A percentile compares a stretch with the other conserved stretches of the same genome.
phyloP scores from a whole-genome alignment of 2,329 filamentous ascomycete genomes.

The Aspergillus hortae region DNA sequence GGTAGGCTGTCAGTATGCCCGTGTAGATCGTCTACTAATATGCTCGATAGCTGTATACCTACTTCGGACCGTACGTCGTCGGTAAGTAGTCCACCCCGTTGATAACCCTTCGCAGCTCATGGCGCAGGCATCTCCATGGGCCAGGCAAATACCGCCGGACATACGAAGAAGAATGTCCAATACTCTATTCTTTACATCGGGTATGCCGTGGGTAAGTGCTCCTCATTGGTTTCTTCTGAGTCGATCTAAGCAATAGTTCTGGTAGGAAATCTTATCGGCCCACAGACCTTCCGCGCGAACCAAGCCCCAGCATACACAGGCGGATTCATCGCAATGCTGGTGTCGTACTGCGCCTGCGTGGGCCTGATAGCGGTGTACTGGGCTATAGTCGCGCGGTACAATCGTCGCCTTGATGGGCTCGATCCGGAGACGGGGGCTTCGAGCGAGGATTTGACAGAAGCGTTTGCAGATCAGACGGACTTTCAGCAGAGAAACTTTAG shows the following conservation, averaged over 20 bases:
- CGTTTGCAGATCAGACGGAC: slow-evolving; percentile 23
- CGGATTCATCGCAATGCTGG: slow-evolving; percentile 36
- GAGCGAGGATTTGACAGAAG: slow-evolving; percentile 5
- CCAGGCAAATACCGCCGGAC: slow-evolving; percentile 33
- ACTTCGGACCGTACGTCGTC: slow-evolving; percentile 33
- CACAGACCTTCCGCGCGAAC: slow-evolving; percentile 38
- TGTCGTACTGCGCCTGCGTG: slow-evolving; percentile 33
- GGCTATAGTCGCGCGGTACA: slow-evolving; percentile 19
- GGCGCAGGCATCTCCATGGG: slow-evolving; percentile 20
- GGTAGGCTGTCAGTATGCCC: slow-evolving; percentile 9
- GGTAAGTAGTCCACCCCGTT: background rate
- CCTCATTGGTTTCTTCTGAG: too few relatives aligned
- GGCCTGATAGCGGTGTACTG: slow-evolving; percentile 31
- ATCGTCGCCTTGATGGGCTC: slow-evolving; percentile 8
- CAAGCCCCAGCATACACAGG: slow-evolving; percentile 40
- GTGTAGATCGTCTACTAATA: background rate
- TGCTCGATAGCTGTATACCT: slow-evolving; percentile 32
- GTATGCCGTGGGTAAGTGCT: slow-evolving; percentile 27
- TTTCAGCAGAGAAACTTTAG: slow-evolving; percentile 22
- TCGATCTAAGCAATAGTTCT: background rate
- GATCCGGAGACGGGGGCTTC: slow-evolving; percentile 2
- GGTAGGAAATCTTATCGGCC: slow-evolving; percentile 39
- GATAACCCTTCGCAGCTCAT: background rate
- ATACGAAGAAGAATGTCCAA: slow-evolving; percentile 41
- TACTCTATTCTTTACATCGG: slow-evolving; percentile 40